Evolutionary conservation across 2,329 filamentous ascomycete species (phyloP).

Genomic region (Diplodia scrobiculata): DNA sequence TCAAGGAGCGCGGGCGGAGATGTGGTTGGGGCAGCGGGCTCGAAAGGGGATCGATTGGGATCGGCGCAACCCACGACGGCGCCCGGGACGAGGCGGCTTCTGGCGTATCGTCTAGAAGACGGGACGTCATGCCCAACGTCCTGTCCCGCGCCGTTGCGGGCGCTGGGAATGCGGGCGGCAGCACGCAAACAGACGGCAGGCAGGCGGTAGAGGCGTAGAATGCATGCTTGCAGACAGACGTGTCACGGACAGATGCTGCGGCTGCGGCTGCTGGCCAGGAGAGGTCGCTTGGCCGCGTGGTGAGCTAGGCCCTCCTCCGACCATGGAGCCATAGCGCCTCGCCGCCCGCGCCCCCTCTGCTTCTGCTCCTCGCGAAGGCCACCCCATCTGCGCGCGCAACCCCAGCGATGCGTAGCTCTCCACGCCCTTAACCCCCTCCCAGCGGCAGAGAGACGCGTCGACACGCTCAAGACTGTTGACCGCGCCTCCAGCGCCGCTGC

Average conservation of each 20-base stretch:
- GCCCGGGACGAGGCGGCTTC: conserved; percentile 25
- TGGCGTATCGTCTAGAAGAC: conserved; percentile 23
- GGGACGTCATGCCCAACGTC: conserved; percentile 18
- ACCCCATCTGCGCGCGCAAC: conserved; percentile 25
- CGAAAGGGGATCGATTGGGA: conserved; percentile 26
- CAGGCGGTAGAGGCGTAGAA: not conserved
- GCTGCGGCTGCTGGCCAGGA: conserved; percentile 19
- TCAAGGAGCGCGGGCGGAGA: conserved; percentile 14
- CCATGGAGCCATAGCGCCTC: conserved; percentile 19
- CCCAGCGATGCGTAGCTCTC: conserved; percentile 27
- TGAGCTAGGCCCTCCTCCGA: conserved; percentile 16
- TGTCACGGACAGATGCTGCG: conserved; percentile 13
- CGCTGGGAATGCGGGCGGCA: not conserved
- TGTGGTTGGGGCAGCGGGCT: not conserved
- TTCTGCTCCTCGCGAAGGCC: conserved; percentile 26
- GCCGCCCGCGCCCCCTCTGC: conserved; percentile 24
- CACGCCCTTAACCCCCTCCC: conserved; percentile 23
- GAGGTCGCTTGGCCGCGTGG: conserved; percentile 21
- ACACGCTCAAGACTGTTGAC: conserved; percentile 22
- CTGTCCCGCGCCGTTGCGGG: conserved; percentile 1
- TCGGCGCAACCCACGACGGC: conserved; percentile 18
- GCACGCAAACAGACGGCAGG: not conserved
- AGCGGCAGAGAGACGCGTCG: conserved; percentile 27
- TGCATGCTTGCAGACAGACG: conserved; percentile 20
- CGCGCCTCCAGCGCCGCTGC: conserved; percentile 25